phyloP scores from a whole-genome alignment of 164 flowering plant species.

The Paratinospora sagittata region DNA sequence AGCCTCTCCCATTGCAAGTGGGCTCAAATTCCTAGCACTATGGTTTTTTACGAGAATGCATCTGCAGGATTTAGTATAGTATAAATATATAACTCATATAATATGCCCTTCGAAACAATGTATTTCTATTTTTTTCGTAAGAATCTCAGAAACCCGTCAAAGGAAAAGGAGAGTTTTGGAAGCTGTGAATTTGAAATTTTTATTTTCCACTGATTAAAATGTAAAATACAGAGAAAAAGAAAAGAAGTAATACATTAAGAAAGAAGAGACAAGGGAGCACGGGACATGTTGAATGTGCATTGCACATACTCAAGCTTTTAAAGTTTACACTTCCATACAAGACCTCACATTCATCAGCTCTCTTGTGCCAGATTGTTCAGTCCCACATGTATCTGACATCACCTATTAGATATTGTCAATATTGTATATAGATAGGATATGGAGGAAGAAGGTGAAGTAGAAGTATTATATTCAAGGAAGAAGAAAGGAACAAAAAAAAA shows the following conservation, averaged over 20 bases:
- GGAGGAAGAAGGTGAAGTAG: neutral
- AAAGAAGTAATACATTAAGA: neutral
- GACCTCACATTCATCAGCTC: neutral
- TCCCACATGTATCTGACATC: conserved; percentile 2
- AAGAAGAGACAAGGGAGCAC: neutral
- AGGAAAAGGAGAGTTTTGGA: too few species aligned
- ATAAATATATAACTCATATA: too few species aligned
- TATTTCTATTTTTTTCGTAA: neutral
- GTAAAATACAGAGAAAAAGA: neutral
- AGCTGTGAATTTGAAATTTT: too few species aligned
- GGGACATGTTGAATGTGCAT: neutral
- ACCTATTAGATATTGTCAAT: too few species aligned
- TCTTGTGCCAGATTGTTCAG: neutral
- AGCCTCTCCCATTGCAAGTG: too few species aligned
- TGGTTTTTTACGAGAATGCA: too few species aligned
- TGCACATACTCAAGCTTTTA: conserved; percentile 1
- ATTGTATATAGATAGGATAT: neutral
- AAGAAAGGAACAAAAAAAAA: conserved; percentile 4
- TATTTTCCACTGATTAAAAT: too few species aligned
- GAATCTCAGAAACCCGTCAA: too few species aligned
- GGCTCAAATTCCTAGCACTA: too few species aligned
- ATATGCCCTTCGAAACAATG: neutral
- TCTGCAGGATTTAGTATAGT: too few species aligned
- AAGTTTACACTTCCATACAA: neutral
- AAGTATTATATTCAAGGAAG: neutral